These are phyloP conservation scores for Malassezia restricta DNA, from an alignment of 1,284 basidiomycete genomes.

Conservation along the genomic window DNA sequence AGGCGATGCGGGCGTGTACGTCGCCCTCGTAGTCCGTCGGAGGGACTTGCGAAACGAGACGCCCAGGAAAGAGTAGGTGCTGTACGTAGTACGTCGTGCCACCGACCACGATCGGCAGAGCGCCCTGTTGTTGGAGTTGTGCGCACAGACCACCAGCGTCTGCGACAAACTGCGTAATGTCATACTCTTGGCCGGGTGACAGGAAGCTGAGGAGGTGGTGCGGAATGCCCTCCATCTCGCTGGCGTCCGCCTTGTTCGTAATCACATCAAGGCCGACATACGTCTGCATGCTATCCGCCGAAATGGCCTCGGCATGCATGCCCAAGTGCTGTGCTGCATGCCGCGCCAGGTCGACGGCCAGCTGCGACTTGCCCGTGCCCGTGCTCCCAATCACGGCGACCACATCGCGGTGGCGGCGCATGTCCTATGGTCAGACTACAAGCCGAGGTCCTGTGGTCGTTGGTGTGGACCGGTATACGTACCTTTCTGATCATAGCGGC, in stretches of 20 bases:
- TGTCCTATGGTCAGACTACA: conserved; percentile 10
- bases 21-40: background rate
- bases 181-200: conserved; percentile 69
- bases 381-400: conserved; percentile 86
- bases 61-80: conserved; percentile 55
- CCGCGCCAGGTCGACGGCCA: conserved; percentile 75
- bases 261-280: conserved; percentile 87
- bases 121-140: conserved; percentile 51
- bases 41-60: conserved; percentile 27
- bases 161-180: conserved; percentile 48
- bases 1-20: background rate
- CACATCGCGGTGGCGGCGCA: background rate
- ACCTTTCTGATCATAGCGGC: conserved; percentile 41
- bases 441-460: conserved; percentile 12
- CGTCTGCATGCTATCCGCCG: conserved; percentile 95
- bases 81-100: conserved; percentile 97
- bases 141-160: conserved; percentile 51
- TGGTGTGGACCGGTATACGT: conserved; percentile 14
- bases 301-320: conserved; percentile 58
- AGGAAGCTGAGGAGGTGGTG: conserved; percentile 84
- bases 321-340: background rate
- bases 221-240: conserved; percentile 66
- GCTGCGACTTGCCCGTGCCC: conserved; percentile 88
- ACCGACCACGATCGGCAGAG: conserved; percentile 78
- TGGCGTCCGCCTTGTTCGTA: conserved; percentile 77